Percentiles rank a stretch among this genome's conserved stretches.
phyloP scores from a whole-genome alignment of 192 early-diverging fungal species.

The Coemansia sp. region DNA sequence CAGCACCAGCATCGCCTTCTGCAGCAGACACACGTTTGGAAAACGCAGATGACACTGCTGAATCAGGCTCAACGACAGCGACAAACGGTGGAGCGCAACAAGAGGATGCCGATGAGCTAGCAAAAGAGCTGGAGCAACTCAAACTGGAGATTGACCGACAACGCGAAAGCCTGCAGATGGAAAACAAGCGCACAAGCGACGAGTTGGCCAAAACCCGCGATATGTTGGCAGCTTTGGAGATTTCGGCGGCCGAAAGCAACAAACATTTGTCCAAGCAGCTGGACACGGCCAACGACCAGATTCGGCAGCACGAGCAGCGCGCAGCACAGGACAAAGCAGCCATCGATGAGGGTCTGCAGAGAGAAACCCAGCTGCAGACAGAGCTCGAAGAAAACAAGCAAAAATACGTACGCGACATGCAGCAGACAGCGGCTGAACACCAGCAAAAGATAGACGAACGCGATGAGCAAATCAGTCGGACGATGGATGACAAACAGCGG shows the following conservation, averaged over 20 bases:
- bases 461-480: not conserved
- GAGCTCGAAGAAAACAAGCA: not conserved
- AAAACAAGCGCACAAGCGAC: slow-evolving; percentile 26
- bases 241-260: slow-evolving; percentile 7
- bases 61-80: not conserved
- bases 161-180: slow-evolving; percentile 39
- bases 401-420: not conserved
- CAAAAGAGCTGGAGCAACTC: slow-evolving; percentile 42
- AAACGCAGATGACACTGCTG: not conserved
- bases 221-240: slow-evolving; percentile 8
- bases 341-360: not conserved
- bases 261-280: slow-evolving; percentile 8
- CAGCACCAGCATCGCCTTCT: not conserved
- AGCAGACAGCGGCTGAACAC: not conserved
- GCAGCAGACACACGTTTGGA: not conserved
- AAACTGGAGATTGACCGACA: slow-evolving; percentile 41
- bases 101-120: slow-evolving; percentile 34
- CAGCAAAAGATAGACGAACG: slow-evolving; percentile 11
- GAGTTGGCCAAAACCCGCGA: slow-evolving; percentile 23
- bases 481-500: not conserved
- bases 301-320: not conserved
- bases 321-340: not conserved
- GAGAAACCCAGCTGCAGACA: not conserved
- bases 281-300: slow-evolving; percentile 4
- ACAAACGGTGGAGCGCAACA: not conserved